Conservation (phyloP, 177 flowering plant species). For the Telopea speciosissima region DNA sequence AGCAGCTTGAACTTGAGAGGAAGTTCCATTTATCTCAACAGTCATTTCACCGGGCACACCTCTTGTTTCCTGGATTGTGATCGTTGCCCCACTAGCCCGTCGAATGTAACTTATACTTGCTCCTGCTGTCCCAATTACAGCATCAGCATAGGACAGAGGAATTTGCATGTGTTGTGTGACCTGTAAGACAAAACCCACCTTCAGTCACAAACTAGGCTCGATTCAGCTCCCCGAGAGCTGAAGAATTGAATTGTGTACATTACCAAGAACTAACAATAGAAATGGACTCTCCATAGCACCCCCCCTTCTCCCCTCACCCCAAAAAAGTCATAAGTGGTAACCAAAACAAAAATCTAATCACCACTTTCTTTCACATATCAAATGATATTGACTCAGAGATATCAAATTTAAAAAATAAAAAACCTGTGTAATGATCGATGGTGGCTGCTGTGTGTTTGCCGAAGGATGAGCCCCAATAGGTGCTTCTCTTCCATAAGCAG, state of each 20-base stretch:
- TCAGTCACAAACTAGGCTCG: neutral
- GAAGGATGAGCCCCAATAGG: constrained; percentile 30
- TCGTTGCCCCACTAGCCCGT: constrained; percentile 64
- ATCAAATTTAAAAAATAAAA: too few species aligned
- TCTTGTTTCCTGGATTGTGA: constrained; percentile 52
- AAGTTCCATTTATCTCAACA: constrained; percentile 59
- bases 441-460: constrained; percentile 29
- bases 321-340: too few species aligned
- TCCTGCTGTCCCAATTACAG: constrained; percentile 59
- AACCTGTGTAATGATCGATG: constrained; percentile 39
- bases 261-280: too few species aligned
- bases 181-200: constrained; percentile 21
- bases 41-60: constrained; percentile 66
- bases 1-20: constrained; percentile 60
- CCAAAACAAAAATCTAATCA: too few species aligned
- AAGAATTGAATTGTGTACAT: too few species aligned
- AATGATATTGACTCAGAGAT: neutral
- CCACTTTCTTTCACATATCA: too few species aligned
- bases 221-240: too few species aligned
- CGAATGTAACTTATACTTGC: constrained; percentile 57
- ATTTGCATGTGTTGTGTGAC: constrained; percentile 63
- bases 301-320: too few species aligned
- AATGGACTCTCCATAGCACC: too few species aligned
- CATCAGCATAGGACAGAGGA: constrained; percentile 64
- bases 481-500: constrained; percentile 39